Base-by-base conservation (phyloP, 225 moss, liverwort and hornwort species). In the Thuidium tamariscinum region DNA sequence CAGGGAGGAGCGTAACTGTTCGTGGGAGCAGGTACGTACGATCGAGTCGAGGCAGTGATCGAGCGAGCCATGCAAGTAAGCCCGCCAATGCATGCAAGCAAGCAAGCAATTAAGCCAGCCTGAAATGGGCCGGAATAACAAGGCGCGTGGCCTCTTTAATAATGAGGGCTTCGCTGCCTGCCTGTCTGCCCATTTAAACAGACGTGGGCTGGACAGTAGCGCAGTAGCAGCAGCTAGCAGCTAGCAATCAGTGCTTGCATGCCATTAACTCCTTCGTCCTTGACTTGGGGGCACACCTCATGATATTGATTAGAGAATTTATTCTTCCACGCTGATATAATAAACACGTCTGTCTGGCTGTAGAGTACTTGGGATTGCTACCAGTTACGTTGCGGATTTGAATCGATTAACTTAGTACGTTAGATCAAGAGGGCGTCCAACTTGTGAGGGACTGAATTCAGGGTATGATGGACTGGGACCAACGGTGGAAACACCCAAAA, bases 311-410 rank as follows among this genome's bases (percentile, higher is more conserved):
- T 69, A 69, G 86, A 69, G 83, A 46, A 86, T 84, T 82, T 60
- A 81, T 91, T 87, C 84, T 89, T 87, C 67, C 84, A 77, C 17
- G 61, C 83, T 51, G 89, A 82, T 59, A 64, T 89, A 91, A 91
- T 89, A 89, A 89, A 84, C 87, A 55, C 51, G 71, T 69, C 46
- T 85, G 76, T 49, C 48, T 73, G 19, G n/a, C n/a, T 44, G 61
- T 48, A 78, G 62, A 17, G 54, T 42, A 56, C 86, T 10, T 66
- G 37, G 39, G 30, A 79, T 79, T 60, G 59, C 13, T 57, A 27
- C 26, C 57, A 22, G 54, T 55, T 52, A 17, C 52, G 18, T 8
- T 78, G 23, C 36, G 23, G 36, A 75, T 75, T 23, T 3, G 36
- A 54, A 16, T 51, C 34, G 49, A 49, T 7, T 44, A 18, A 30